Evolutionary conservation across 2,329 filamentous ascomycete genomes (phyloP).

Genomic region (Fusarium redolens): DNA sequence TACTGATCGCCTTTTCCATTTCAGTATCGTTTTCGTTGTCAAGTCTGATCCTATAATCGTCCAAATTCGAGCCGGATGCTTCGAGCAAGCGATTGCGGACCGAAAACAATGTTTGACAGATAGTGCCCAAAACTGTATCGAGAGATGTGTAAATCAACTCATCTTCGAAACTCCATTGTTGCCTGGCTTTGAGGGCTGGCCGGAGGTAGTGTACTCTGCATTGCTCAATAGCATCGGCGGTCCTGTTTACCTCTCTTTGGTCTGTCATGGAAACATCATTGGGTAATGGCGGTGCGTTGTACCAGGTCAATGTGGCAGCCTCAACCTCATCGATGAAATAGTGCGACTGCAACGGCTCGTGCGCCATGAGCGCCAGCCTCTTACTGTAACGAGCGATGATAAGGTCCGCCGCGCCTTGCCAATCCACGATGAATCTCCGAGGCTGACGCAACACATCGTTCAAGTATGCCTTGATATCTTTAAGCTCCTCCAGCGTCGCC

Average conservation of each 20-base stretch:
- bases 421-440: constrained; percentile 59
- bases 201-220: constrained; percentile 61
- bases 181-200: constrained; percentile 38
- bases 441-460: constrained; percentile 53
- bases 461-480: constrained; percentile 57
- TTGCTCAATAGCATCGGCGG: constrained; percentile 53
- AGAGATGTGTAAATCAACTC: constrained; percentile 58
- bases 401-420: constrained; percentile 75
- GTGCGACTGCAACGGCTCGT: constrained; percentile 40
- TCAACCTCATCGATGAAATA: constrained; percentile 53
- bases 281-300: constrained; percentile 52
- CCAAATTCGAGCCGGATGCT: constrained; percentile 15
- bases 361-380: constrained; percentile 59
- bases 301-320: constrained; percentile 54
- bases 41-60: constrained; percentile 14
- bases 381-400: constrained; percentile 71
- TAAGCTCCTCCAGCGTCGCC: constrained; percentile 47
- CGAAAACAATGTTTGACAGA: constrained; percentile 52
- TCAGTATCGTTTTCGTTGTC: neutral
- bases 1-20: constrained; percentile 30
- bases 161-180: constrained; percentile 55
- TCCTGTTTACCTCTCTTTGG: constrained; percentile 48
- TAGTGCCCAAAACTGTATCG: constrained; percentile 50
- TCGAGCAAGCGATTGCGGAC: constrained; percentile 37
- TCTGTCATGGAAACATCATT: constrained; percentile 30